Evolutionary conservation across 2,329 filamentous ascomycete genomes (phyloP).

Genomic region (Didymella exigua): DNA sequence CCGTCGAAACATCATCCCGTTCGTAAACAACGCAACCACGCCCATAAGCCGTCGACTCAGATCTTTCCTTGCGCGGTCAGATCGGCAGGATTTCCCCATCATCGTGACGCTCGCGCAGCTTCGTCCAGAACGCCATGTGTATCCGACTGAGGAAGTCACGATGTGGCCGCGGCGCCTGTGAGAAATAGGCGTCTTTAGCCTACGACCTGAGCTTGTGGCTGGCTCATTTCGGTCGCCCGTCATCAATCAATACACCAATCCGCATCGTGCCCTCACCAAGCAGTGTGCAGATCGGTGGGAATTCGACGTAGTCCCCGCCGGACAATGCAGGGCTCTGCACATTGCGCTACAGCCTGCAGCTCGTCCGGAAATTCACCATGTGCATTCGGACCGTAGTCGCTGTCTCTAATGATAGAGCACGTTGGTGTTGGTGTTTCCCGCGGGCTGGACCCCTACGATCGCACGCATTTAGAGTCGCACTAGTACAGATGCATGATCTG

Average conservation of each 20-base stretch:
- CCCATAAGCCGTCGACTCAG: conserved; percentile 4
- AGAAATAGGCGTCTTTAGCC: conserved; percentile 6
- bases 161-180: neutral
- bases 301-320: neutral
- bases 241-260: conserved; percentile 11
- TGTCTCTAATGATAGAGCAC: conserved; percentile 1
- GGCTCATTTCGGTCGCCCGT: conserved; percentile 7
- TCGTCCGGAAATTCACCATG: neutral
- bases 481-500: conserved; percentile 4
- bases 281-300: conserved; percentile 3
- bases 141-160: neutral
- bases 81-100: conserved; percentile 4
- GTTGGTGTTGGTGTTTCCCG: conserved; percentile 5
- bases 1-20: conserved; percentile 3
- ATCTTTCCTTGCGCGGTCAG: conserved; percentile 4
- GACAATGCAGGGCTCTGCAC: neutral
- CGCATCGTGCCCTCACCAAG: conserved; percentile 3
- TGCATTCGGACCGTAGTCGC: conserved; percentile 5
- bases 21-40: neutral
- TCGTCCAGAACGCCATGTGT: neutral
- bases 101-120: neutral
- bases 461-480: neutral
- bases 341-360: neutral
- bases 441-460: conserved; percentile 11
- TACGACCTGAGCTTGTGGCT: conserved; percentile 9